phyloP scores from a whole-genome alignment of 306 rosid species.

The Cicer yamashitae region DNA sequence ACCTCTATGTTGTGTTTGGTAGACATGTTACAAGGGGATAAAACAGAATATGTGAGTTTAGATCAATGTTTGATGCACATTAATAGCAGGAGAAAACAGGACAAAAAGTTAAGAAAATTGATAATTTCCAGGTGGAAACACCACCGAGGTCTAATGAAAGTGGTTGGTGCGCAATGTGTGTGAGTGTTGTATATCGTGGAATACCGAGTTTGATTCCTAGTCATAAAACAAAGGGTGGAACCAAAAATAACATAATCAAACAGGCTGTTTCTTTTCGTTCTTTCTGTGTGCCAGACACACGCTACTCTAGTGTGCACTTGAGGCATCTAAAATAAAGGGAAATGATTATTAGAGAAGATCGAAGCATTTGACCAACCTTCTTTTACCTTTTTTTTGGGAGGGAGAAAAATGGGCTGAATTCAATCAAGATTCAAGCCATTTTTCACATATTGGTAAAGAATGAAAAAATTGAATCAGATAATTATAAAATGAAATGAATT shows the following conservation, averaged over 20 bases:
- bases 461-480: constrained; percentile 4
- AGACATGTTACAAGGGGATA: background rate
- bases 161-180: too few species aligned
- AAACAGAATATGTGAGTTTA: background rate
- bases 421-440: background rate
- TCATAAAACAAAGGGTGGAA: background rate
- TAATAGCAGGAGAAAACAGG: background rate
- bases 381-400: background rate
- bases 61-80: background rate
- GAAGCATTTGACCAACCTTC: constrained; percentile 9
- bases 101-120: background rate
- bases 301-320: background rate
- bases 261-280: background rate
- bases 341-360: constrained; percentile 17
- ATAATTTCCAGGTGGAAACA: too few species aligned
- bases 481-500: constrained; percentile 1
- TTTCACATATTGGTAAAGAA: constrained; percentile 17
- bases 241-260: too few species aligned
- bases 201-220: too few species aligned
- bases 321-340: background rate
- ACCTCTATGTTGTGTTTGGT: background rate
- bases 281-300: background rate
- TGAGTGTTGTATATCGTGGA: too few species aligned
- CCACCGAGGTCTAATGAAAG: too few species aligned
- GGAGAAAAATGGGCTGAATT: background rate